phyloP scores from a whole-genome alignment of 176 grass and related monocot species.

The Oropetium thomaeum region DNA sequence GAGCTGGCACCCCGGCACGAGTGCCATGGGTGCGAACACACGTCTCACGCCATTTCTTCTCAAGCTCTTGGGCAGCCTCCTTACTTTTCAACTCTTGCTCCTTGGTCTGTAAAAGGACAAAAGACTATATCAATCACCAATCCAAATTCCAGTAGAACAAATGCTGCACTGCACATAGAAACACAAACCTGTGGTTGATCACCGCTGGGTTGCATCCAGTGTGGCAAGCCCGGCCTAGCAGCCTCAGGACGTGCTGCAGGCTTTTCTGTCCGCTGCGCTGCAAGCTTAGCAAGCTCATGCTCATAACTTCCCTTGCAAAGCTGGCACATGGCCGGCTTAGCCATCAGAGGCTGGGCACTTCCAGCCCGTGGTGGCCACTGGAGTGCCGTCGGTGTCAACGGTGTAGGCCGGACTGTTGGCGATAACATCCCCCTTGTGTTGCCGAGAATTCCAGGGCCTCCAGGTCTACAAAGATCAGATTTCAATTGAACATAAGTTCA shows the following conservation, averaged over 20 bases:
- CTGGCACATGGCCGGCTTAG: constrained; percentile 47
- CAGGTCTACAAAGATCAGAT: constrained; percentile 51
- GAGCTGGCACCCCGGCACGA: constrained; percentile 26
- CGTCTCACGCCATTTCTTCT: constrained; percentile 70
- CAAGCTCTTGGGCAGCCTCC: constrained; percentile 56
- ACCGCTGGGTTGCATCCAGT: constrained; percentile 64
- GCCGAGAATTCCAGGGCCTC: constrained; percentile 43
- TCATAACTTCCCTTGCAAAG: constrained; percentile 59
- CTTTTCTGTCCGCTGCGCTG: constrained; percentile 31
- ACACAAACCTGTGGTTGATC: constrained; percentile 43
- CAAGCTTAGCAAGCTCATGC: constrained; percentile 57
- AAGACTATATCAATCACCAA: constrained; percentile 7
- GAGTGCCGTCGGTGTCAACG: background rate
- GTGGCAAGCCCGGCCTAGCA: constrained; percentile 46
- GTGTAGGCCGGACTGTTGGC: constrained; percentile 25
- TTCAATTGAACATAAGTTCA: background rate
- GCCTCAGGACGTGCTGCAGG: constrained; percentile 18
- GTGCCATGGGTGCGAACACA: constrained; percentile 50
- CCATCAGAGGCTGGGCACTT: background rate
- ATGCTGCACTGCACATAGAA: background rate
- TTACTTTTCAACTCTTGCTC: constrained; percentile 66
- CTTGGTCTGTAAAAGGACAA: constrained; percentile 45
- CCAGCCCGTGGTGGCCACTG: constrained; percentile 19
- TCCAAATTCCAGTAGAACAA: background rate
- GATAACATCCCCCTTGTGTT: constrained; percentile 44